Conservation (phyloP, 805 yeast species). For the Kregervanrija fluxuum region DNA sequence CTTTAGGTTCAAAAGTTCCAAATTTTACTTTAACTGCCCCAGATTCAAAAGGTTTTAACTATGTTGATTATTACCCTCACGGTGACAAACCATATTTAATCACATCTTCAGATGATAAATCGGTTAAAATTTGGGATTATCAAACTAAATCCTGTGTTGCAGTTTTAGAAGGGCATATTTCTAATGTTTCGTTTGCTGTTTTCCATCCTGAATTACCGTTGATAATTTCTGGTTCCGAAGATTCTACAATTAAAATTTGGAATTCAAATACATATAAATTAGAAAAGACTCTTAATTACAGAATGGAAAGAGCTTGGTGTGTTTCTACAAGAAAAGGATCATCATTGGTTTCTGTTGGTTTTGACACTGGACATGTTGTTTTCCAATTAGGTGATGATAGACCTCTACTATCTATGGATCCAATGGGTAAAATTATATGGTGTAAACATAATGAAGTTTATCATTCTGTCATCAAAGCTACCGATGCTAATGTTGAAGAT, state of each 20-base stretch:
- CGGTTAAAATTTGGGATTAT: constrained; percentile 91
- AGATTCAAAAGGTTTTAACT: constrained; percentile 90
- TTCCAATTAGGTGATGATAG: constrained; percentile 88
- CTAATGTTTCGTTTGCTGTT: constrained; percentile 93
- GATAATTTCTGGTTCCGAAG: constrained; percentile 94
- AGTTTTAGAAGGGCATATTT: constrained; percentile 85
- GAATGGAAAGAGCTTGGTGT: constrained; percentile 97
- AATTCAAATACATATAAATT: constrained; percentile 88
- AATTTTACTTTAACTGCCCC: constrained; percentile 90
- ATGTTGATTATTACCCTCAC: constrained; percentile 93
- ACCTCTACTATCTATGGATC: constrained; percentile 90
- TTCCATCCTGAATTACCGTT: constrained; percentile 97
- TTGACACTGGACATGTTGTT: constrained; percentile 89
- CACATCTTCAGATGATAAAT: constrained; percentile 85
- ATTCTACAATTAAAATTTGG: constrained; percentile 92
- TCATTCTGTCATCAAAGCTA: constrained; percentile 67
- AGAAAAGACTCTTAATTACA: constrained; percentile 84
- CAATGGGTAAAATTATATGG: constrained; percentile 86
- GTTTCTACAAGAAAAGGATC: constrained; percentile 66
- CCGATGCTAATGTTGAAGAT: constrained; percentile 53
- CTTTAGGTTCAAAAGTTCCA: constrained; percentile 77
- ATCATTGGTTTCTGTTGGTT: constrained; percentile 83
- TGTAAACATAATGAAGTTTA: constrained; percentile 86
- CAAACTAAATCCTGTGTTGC: constrained; percentile 96
- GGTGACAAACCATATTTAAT: constrained; percentile 95